Evolutionary conservation across 2,329 filamentous ascomycete genomes (phyloP), one percentile per base, ranked within the genome.

Genomic region (Macrophomina pseudophaseolina): DNA sequence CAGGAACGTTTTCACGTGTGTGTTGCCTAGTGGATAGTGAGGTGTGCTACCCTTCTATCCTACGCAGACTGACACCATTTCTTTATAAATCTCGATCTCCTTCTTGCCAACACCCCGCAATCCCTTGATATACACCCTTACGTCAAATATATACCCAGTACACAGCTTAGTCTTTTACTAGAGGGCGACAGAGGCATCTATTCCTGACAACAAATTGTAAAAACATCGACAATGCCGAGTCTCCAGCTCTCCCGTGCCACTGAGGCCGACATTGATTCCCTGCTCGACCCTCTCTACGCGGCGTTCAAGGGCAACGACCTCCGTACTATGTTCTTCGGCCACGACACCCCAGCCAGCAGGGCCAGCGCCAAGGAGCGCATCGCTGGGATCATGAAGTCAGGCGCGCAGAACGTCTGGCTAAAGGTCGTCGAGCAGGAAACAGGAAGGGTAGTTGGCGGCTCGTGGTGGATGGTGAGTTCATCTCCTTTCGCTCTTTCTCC

Each of bases 241-340:
- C 58, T 62, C n/a, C 30, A 35, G 28, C 44, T 62, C 4, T 62
- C 58, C 30, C 58, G 58, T 40, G 58, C 58, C 58, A 62, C 58
- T 11, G 44, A 62, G n/a, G 58, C n/a, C 5, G 58, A 62, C 16
- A 62, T 62, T 28, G 58, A 62, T 3, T 28, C 44, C 11, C 18
- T 62, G 11, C 30, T 62, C 16, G 58, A 62, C 32, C 58, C 58
- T 2, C 44, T 62, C 11, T 62, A 49, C 11, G 58, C 30, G 16
- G 58, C 58, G 8, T 62, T 62, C 58, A 8, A 62, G 44, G 58
- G 58, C 30, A 49, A 49, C 18, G 58, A 62, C 32, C n/a, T 62
- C n/a, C 58, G 58, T 44, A 62, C 58, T 5, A 49, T 62, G 58
- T 62, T 64, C 49, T 64, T 64, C 35, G 60, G 60, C 3, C 60